Base-by-base conservation (phyloP, 2,329 filamentous ascomycete species). In the Colletotrichum chlorophyti region DNA sequence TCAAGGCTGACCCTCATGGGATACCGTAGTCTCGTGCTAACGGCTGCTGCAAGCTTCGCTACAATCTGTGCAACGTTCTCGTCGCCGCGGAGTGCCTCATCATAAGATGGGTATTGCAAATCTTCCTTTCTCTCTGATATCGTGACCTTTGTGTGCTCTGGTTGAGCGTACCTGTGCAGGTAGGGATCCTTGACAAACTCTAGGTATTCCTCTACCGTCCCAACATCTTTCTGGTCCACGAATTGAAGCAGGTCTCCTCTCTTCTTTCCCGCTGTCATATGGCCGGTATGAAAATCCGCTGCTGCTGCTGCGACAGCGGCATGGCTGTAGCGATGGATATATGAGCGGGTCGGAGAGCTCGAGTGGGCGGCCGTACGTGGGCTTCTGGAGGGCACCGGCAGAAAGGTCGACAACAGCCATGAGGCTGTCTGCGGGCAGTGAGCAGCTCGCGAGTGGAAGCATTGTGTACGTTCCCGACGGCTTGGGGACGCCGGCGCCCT, bases 121-220 rank as follows among this genome's bases (percentile, higher is more conserved):
- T 87, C 83, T 23, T 79, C 73, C n/a, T 66, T 68, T 21, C 72
- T 76, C 47, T 85, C 78, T 2, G 83, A 84, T 10, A 87, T 71
- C 4, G 68, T 71, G 6, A 86, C 62, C 7, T 75, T 72, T 0
- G 81, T 81, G 0, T 76, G 79, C 52, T 83, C 76, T 2, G 81
- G 69, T 7, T 73, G 74, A 8, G 84, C 83, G 64, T 84, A 86
- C 12, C 80, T 77, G 27, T 80, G 76, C 45, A 80, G 73, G 61
- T 81, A 84, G 0, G 83, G 84, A 58, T 86, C 82, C 21, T 41
- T 80, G 79, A 83, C 68, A 42, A 79, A 77, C 32, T 80, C 72
- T 32, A 86, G 70, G 60, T 85, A 78, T 23, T 86, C 82, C 9
- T 85, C 78, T 9, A 82, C 79, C 4, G 75, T 75, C 15, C 73